Conservation (phyloP, 495 filamentous ascomycete genomes). For the Neurospora pannonica region DNA sequence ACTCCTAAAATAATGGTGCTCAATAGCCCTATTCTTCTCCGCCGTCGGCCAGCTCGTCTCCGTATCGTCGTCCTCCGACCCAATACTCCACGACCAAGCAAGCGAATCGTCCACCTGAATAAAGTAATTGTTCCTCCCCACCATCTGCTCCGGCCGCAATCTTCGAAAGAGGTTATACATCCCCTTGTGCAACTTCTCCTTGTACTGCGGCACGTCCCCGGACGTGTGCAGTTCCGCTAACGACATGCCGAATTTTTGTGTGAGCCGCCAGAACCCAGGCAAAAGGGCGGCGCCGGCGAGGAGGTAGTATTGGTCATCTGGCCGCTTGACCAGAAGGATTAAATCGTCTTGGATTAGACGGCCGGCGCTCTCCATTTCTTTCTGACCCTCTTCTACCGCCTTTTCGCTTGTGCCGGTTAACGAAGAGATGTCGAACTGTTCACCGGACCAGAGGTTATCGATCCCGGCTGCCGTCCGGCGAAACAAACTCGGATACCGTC, state of each 20-base stretch:
- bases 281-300: slow-evolving; percentile 72
- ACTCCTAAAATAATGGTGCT: slow-evolving; percentile 68
- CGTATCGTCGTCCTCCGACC: slow-evolving; percentile 52
- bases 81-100: slow-evolving; percentile 67
- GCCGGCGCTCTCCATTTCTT: slow-evolving; percentile 64
- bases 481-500: slow-evolving; percentile 70
- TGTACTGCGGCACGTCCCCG: slow-evolving; percentile 70
- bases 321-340: slow-evolving; percentile 73
- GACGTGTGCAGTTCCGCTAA: slow-evolving; percentile 76
- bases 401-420: slow-evolving; percentile 10
- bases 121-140: slow-evolving; percentile 60
- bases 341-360: slow-evolving; percentile 79
- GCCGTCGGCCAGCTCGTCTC: slow-evolving; percentile 61
- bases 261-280: slow-evolving; percentile 78
- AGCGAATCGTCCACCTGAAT: slow-evolving; percentile 67
- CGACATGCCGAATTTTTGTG: slow-evolving; percentile 78
- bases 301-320: slow-evolving; percentile 73
- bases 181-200: slow-evolving; percentile 68
- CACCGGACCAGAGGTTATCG: slow-evolving; percentile 61
- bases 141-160: slow-evolving; percentile 53
- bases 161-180: slow-evolving; percentile 74
- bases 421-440: slow-evolving; percentile 55
- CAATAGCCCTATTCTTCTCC: slow-evolving; percentile 65
- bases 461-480: slow-evolving; percentile 54
- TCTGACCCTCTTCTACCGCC: slow-evolving; percentile 50